A percentile compares a stretch with the other conserved stretches of the same genome.
phyloP scores from a whole-genome alignment of 805 yeast species.

The Yueomyces sinensis region DNA sequence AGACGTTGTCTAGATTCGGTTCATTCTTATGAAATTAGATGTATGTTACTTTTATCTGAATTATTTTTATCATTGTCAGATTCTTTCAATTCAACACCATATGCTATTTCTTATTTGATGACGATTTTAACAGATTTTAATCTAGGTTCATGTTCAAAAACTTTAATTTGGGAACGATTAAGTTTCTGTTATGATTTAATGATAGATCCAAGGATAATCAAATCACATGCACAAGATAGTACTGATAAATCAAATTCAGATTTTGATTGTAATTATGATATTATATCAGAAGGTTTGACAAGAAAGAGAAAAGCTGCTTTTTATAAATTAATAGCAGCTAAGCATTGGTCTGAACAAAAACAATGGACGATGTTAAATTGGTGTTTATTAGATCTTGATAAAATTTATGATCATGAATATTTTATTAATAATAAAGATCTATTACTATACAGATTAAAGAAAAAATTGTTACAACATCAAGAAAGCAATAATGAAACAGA shows the following conservation, averaged over 20 bases:
- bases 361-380: conserved; percentile 22
- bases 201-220: conserved; percentile 26
- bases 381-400: conserved; percentile 20
- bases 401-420: conserved; percentile 16
- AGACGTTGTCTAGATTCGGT: conserved; percentile 4
- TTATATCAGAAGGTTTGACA: conserved; percentile 38
- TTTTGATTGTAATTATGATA: conserved; percentile 8
- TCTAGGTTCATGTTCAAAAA: conserved; percentile 33
- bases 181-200: conserved; percentile 37
- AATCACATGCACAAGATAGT: neutral
- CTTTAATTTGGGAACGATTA: conserved; percentile 39
- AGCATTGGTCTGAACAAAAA: conserved; percentile 43
- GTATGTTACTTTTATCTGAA: conserved; percentile 57
- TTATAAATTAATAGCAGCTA: conserved; percentile 64
- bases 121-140: conserved; percentile 34
- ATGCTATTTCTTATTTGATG: conserved; percentile 31
- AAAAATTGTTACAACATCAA: too few species aligned
- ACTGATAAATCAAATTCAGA: neutral
- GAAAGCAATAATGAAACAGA: too few species aligned
- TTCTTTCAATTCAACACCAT: conserved; percentile 30
- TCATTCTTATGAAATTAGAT: conserved; percentile 53
- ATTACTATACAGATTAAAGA: conserved; percentile 10
- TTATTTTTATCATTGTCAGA: conserved; percentile 36
- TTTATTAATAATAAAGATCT: conserved; percentile 12
- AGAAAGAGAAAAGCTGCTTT: conserved; percentile 62